Conservation (phyloP, 2,329 filamentous ascomycete species). For the Corinectria fuckeliana region DNA sequence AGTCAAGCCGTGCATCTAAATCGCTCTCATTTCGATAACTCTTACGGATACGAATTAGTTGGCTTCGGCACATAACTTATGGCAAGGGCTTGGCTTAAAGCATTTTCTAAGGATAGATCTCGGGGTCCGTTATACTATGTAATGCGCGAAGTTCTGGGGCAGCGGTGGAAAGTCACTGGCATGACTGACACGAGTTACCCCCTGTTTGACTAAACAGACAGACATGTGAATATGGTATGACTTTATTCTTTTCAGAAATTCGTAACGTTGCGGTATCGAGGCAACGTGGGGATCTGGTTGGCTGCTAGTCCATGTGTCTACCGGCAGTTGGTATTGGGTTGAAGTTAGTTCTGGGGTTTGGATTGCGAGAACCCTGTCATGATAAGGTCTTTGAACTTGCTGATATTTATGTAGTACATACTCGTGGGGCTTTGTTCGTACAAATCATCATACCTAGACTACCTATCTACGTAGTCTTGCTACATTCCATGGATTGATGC, state of each 20-base stretch:
- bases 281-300: too few relatives aligned
- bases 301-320: too few relatives aligned
- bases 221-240: background rate
- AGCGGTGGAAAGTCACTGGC: too few relatives aligned
- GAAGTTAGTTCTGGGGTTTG: background rate
- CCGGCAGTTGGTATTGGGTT: background rate
- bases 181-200: too few relatives aligned
- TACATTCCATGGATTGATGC: background rate
- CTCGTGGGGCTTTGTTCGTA: background rate
- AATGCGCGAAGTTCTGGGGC: too few relatives aligned
- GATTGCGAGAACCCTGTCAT: background rate
- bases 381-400: background rate
- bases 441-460: background rate
- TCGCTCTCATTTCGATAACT: background rate
- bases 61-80: too few relatives aligned
- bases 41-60: too few relatives aligned
- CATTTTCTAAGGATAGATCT: too few relatives aligned
- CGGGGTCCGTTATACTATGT: too few relatives aligned
- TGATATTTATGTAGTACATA: background rate
- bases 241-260: too few relatives aligned
- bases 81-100: too few relatives aligned
- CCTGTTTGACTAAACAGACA: background rate
- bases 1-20: background rate
- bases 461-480: background rate
- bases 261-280: too few relatives aligned